Evolutionary conservation across 208 protist genomes (phyloP), one percentile per base, ranked within the genome.

Genomic region (Trypanosoma boissoni): DNA sequence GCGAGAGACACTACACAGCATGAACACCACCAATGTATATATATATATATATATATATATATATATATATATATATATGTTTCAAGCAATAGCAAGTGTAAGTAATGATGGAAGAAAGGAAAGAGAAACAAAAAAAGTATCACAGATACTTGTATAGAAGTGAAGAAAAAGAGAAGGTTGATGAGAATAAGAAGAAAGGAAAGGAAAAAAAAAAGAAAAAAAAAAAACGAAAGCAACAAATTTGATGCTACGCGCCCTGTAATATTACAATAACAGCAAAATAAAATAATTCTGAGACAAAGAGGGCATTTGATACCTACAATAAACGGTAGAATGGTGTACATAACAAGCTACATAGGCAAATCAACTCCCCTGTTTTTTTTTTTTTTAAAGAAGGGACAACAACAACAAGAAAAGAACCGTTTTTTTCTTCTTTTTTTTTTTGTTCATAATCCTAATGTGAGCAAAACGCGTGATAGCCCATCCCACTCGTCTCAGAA

Each of bases 211-310:
- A 26, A 68, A 27, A 28, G 39, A 14, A 14, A 24, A 36, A 21
- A 64, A 48, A 58, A 50, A 62, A 31, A 58, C 37, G 64, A 50
- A 53, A 60, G 52, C 9, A 54, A 52, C n/a, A 8, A 20, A 51
- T 53, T 23, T 10, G 27, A 24, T 23, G 32, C 39, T 32, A 18
- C n/a, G 41, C 18, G 10, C 54, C 54, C 41, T 42, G 5, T 42
- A 8, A 5, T 56, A 8, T 42, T 42, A 8, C 37, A 34, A 27
- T 10, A 5, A 42, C 8, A 21, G 41, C 9, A 21, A 12, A 36
- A 56, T 42, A 21, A 21, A 21, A 39, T 42, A 36, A 56, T 43
- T 16, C 34, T 16, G 6, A 39, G 8, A 39, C 34, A 39, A 39
- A 39, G 12, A 16, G 34, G 6, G 12, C 6, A 39, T 39, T 39